Conservation (phyloP, 1,284 basidiomycete genomes). For the Phellopilus nigrolimitatus region DNA sequence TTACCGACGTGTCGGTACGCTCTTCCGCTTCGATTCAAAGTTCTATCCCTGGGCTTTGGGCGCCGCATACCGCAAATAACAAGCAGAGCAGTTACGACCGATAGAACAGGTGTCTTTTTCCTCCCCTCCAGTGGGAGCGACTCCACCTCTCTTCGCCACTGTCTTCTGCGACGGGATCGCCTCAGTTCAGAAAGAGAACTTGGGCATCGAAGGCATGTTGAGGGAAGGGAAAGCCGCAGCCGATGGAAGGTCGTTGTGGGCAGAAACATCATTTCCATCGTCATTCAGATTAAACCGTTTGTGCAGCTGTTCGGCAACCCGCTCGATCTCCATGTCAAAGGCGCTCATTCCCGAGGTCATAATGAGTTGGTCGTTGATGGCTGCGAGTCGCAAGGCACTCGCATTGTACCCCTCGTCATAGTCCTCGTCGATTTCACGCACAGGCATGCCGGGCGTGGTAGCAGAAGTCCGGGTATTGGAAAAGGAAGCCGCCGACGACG, state of each 20-base stretch:
- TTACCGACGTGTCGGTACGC: too few species aligned
- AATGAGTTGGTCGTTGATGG: not conserved
- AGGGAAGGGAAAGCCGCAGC: not conserved
- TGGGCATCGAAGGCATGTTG: too few species aligned
- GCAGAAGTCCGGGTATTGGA: not conserved
- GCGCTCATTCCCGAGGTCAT: not conserved
- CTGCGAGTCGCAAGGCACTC: not conserved
- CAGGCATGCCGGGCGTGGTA: not conserved
- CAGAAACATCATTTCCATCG: not conserved
- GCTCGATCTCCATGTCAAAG: too few species aligned
- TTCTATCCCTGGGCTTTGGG: too few species aligned
- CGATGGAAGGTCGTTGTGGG: not conserved
- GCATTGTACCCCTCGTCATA: too few species aligned
- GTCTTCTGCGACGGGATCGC: too few species aligned
- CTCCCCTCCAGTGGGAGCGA: too few species aligned
- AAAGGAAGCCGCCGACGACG: not conserved
- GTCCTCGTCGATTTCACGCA: slow-evolving; percentile 14
- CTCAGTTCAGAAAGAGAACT: too few species aligned
- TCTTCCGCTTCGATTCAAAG: too few species aligned
- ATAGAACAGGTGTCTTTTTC: too few species aligned
- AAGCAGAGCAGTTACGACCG: too few species aligned
- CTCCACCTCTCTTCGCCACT: not conserved
- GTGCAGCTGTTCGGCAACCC: not conserved
- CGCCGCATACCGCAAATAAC: too few species aligned
- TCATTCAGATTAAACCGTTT: not conserved